A percentile compares a stretch with the other conserved stretches of the same genome.
Evolutionary conservation across 2,329 filamentous ascomycete genomes (phyloP).

Genomic region (Periglandula ipomoeae): DNA sequence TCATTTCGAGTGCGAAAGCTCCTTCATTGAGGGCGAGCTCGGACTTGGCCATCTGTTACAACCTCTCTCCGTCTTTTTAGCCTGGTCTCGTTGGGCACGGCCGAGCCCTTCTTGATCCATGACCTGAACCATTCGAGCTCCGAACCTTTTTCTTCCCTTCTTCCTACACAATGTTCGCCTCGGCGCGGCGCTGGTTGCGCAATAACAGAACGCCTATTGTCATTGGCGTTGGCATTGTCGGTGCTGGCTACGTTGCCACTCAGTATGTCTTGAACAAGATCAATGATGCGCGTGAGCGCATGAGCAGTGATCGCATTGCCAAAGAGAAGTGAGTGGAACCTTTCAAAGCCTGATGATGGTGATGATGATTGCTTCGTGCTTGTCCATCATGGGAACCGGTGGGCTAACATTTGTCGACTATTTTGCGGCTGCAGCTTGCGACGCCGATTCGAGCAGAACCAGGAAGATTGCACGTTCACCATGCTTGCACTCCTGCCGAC

Average conservation of each 20-base stretch:
- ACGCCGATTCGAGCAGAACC: constrained; percentile 95
- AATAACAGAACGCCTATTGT: constrained; percentile 87
- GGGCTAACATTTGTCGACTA: background rate
- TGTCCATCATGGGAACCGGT: no score
- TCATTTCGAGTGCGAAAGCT: no score
- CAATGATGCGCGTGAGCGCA: constrained; percentile 86
- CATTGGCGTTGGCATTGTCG: constrained; percentile 77
- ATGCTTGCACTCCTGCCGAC: constrained; percentile 92
- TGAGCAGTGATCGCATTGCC: constrained; percentile 91
- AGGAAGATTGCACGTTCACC: constrained; percentile 97
- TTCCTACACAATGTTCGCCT: constrained; percentile 44
- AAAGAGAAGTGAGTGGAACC: constrained; percentile 75
- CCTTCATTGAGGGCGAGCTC: background rate
- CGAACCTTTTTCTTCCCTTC: background rate
- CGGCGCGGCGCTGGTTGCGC: constrained; percentile 82
- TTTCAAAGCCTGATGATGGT: background rate
- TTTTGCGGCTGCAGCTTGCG: constrained; percentile 63
- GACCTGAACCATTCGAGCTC: background rate
- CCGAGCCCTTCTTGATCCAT: constrained; percentile 2
- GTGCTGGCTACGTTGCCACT: constrained; percentile 82
- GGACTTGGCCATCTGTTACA: background rate
- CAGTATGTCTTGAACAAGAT: constrained; percentile 91
- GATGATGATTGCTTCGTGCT: background rate
- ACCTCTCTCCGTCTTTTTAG: background rate
- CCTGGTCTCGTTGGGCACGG: background rate